phyloP scores from a whole-genome alignment of 805 yeast species.

The Cyberlindnera mississippiensis region DNA sequence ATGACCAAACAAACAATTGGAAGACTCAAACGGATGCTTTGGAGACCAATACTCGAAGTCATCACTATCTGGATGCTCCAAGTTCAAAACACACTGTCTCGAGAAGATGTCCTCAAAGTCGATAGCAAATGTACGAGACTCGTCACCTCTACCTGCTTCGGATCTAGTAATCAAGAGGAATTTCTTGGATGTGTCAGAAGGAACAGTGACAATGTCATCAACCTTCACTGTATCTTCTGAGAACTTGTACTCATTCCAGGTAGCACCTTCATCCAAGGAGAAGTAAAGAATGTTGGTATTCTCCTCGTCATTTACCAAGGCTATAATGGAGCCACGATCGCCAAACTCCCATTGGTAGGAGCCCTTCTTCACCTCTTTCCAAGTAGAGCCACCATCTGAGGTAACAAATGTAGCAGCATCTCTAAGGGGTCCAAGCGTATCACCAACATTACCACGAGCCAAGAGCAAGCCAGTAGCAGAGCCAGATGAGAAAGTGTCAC shows the following conservation, averaged over 20 bases:
- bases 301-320: slow-evolving; percentile 57
- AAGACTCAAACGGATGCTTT: slow-evolving; percentile 44
- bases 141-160: slow-evolving; percentile 39
- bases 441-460: slow-evolving; percentile 94
- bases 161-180: slow-evolving; percentile 60
- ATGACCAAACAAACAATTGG: slow-evolving; percentile 71
- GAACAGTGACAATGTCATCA: slow-evolving; percentile 80
- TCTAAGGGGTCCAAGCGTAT: slow-evolving; percentile 40
- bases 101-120: slow-evolving; percentile 51
- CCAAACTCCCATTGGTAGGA: slow-evolving; percentile 92
- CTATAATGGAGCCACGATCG: slow-evolving; percentile 86
- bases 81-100: slow-evolving; percentile 52
- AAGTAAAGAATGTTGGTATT: slow-evolving; percentile 56
- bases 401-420: slow-evolving; percentile 72
- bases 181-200: slow-evolving; percentile 79
- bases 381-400: slow-evolving; percentile 85
- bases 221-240: slow-evolving; percentile 52
- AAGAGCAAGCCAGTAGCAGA: slow-evolving; percentile 87
- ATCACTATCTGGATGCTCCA: slow-evolving; percentile 38
- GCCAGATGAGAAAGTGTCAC: slow-evolving; percentile 84
- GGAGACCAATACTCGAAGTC: slow-evolving; percentile 70
- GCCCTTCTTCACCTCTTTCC: slow-evolving; percentile 78
- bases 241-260: slow-evolving; percentile 69
- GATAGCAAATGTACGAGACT: slow-evolving; percentile 44
- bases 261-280: slow-evolving; percentile 74